Conservation (phyloP, 2,329 filamentous ascomycete species). For the Colletotrichum plurivorum region DNA sequence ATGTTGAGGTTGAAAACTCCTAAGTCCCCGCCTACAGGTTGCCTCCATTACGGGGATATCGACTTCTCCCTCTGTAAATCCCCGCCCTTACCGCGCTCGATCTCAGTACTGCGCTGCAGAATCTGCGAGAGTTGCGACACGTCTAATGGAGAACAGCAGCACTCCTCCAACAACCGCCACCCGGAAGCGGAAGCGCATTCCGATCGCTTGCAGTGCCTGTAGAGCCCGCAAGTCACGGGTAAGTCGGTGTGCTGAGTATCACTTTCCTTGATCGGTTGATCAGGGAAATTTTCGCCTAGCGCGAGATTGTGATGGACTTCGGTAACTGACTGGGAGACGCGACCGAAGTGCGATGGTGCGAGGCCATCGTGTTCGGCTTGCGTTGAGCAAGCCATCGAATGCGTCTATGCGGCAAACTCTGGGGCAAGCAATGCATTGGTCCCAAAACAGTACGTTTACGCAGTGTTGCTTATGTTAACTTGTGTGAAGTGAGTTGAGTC, state of each 20-base stretch:
- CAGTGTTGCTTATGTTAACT: background rate
- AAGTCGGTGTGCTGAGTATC: background rate
- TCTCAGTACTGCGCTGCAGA: background rate
- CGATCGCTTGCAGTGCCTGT: conserved; percentile 44
- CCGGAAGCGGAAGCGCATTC: conserved; percentile 42
- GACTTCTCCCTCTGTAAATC: conserved; percentile 32
- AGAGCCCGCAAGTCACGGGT: conserved; percentile 45
- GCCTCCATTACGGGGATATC: conserved; percentile 10
- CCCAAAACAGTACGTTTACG: conserved; percentile 30
- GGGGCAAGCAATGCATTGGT: conserved; percentile 31
- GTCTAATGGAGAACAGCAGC: conserved; percentile 26
- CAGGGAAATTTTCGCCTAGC: background rate
- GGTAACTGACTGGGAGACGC: background rate
- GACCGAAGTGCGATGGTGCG: conserved; percentile 42
- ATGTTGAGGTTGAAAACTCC: conserved; percentile 5
- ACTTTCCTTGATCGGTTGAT: background rate
- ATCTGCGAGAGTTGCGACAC: background rate
- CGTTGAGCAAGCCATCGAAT: conserved; percentile 40
- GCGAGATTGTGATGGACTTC: background rate
- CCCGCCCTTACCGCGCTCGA: conserved; percentile 17
- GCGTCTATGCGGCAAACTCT: conserved; percentile 42
- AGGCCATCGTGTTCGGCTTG: conserved; percentile 43
- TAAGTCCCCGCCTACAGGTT: conserved; percentile 29
- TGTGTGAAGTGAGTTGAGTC: background rate
- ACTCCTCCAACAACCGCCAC: conserved; percentile 18